Conservation (phyloP, 208 protist genomes). For the Trypanosomatidae sp. region DNA sequence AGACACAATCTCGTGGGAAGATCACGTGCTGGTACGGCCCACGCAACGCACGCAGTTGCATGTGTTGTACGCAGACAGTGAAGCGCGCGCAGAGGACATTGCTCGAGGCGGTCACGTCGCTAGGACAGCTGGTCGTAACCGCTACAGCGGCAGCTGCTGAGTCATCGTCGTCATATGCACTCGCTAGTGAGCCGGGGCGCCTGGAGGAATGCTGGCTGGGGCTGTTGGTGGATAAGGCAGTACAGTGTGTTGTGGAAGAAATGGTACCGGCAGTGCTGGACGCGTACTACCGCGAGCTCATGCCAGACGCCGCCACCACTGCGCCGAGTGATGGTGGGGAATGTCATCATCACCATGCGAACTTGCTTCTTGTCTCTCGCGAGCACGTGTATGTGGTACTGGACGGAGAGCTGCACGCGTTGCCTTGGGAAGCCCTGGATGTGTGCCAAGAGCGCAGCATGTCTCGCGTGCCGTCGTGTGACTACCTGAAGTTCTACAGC, state of each 20-base stretch:
- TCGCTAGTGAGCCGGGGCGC: background rate
- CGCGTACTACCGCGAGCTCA: constrained; percentile 9
- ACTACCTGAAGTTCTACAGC: constrained; percentile 8
- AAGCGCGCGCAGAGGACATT: constrained; percentile 4
- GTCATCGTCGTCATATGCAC: background rate
- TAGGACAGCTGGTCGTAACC: constrained; percentile 11
- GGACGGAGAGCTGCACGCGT: constrained; percentile 43
- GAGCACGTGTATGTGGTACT: constrained; percentile 62
- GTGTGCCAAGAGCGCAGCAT: constrained; percentile 39
- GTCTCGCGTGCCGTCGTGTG: constrained; percentile 43
- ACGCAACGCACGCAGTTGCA: background rate
- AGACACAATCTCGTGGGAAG: constrained; percentile 4
- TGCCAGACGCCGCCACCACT: constrained; percentile 1
- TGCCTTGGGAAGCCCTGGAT: constrained; percentile 69
- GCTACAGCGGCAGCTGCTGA: background rate
- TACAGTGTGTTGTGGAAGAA: constrained; percentile 13
- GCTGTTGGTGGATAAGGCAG: constrained; percentile 21
- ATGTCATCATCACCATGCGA: constrained; percentile 23
- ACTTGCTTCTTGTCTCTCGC: constrained; percentile 50
- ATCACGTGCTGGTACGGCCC: constrained; percentile 16
- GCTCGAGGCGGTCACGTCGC: constrained; percentile 7
- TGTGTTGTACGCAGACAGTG: constrained; percentile 7
- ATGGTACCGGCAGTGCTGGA: constrained; percentile 16
- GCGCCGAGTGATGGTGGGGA: background rate
- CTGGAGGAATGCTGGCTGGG: constrained; percentile 15